These are phyloP conservation scores for Diaporthe sp. DNA, from an alignment of 2,329 filamentous ascomycete species.

Conservation along the genomic window DNA sequence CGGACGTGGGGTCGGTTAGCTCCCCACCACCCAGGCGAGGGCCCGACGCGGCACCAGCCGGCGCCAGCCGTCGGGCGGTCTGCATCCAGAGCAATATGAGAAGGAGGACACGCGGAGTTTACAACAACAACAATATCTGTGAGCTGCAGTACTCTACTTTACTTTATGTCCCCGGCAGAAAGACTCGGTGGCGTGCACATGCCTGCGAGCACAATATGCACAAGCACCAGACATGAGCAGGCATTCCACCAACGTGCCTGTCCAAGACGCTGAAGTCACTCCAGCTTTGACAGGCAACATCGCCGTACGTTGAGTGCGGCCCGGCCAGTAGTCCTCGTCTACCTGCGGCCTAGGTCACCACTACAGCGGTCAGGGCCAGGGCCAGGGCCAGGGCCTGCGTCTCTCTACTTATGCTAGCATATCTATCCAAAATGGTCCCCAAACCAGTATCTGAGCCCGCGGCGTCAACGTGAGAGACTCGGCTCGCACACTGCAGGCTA, in stretches of 20 bases:
- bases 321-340: background rate
- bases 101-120: background rate
- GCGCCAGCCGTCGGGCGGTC: slow-evolving; percentile 4
- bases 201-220: background rate
- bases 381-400: background rate
- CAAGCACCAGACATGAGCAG: background rate
- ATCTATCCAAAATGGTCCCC: background rate
- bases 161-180: too few relatives aligned
- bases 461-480: background rate
- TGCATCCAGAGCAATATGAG: background rate
- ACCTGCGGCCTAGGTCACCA: background rate
- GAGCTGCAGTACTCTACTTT: background rate
- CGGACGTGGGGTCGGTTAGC: slow-evolving; percentile 18
- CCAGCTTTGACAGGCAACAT: background rate
- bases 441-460: background rate
- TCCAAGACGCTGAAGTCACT: background rate
- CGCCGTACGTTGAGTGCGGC: background rate
- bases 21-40: background rate
- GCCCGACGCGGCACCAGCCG: background rate
- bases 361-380: background rate
- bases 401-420: background rate
- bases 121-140: background rate
- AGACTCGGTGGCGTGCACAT: background rate
- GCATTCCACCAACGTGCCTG: background rate
- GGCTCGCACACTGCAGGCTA: background rate